Evolutionary conservation across 148 eudicot genomes (phyloP), one percentile per base, ranked within the genome.

Genomic region (Amaranthus palmeri): DNA sequence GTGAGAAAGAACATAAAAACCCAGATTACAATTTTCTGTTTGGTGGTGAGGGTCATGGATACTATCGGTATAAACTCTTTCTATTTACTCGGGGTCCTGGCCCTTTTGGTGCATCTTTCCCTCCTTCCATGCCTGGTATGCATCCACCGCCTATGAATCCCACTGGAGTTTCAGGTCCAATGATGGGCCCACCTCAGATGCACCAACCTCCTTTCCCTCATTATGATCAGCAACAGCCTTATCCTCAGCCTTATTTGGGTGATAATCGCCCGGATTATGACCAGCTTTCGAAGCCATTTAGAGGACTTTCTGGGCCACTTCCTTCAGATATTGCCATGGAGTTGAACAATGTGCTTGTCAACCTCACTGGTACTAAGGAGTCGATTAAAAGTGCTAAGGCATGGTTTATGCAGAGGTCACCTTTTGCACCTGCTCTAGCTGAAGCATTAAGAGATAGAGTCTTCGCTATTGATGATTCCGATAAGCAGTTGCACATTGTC

Each of bases 391-490:
- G 97, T 82, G 97, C 98, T 11, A 95, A 95, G 76, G 83, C 85
- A 44, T 95, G 97, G 98, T 95, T 95, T 80, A 95, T 95, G 98
- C 98, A 95, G 77, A 84, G 98, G 85, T 80, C 97, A 49, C 92
- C 97, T 6, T 95, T 95, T 81, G 87, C 86, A 65, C 90, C 93
- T 8, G 90, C 83, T 63, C 80, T 95, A 61, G 92, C 97, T 69
- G 93, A 95, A 83, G 93, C 98, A 62, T 88, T 95, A 74, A 87
- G 90, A 67, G 98, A 95, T 51, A 81, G 92, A 51, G 77, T 95
- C 45, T 89, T 84, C 64, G 70, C 85, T 49, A 51, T 88, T 42
- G 97, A 91, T 76, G 97, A 95, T 80, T 85, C 98, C 12, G 97
- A 95, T 84, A 91, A 89, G 71, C 97, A 86, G 68, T 72, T 95